Conservation (phyloP, 257 asterid genomes). For the Striga asiatica region DNA sequence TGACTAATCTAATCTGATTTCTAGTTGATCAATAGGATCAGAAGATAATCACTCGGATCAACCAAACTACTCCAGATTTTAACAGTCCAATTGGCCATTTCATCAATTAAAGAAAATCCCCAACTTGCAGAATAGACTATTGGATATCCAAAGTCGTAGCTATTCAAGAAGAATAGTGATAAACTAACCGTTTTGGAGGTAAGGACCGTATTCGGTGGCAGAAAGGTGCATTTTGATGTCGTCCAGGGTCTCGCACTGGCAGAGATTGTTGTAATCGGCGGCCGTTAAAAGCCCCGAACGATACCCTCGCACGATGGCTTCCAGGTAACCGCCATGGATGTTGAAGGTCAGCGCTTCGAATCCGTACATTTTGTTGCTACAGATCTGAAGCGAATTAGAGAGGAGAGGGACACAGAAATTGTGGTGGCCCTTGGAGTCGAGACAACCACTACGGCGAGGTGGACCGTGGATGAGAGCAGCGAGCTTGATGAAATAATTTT, state of each 20-base stretch:
- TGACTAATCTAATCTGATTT: background rate
- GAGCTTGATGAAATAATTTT: too few relatives aligned
- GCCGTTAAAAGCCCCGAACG: slow-evolving; percentile 86
- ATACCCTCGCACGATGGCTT: slow-evolving; percentile 84
- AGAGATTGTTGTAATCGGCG: slow-evolving; percentile 81
- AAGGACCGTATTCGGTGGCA: slow-evolving; percentile 87
- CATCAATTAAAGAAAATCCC: background rate
- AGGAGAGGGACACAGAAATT: too few relatives aligned
- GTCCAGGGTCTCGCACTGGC: slow-evolving; percentile 84
- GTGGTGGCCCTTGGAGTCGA: slow-evolving; percentile 6
- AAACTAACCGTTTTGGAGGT: slow-evolving; percentile 74
- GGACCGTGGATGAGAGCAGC: too few relatives aligned
- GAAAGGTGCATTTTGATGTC: slow-evolving; percentile 93
- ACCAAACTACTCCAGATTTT: background rate
- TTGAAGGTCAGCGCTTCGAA: slow-evolving; percentile 91
- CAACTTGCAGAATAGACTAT: background rate
- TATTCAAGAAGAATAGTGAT: background rate
- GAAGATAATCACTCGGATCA: slow-evolving; percentile 5
- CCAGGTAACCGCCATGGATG: slow-evolving; percentile 83
- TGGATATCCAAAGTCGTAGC: slow-evolving; percentile 5
- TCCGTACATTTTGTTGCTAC: slow-evolving; percentile 67
- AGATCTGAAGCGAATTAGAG: slow-evolving; percentile 42
- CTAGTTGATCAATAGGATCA: background rate
- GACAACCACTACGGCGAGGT: too few relatives aligned
- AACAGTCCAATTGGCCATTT: background rate